Percentiles rank a stretch among this genome's conserved stretches.
These are phyloP conservation scores for Gentiana dahurica DNA, from an alignment of 257 asterid species.

Conservation along the genomic window DNA sequence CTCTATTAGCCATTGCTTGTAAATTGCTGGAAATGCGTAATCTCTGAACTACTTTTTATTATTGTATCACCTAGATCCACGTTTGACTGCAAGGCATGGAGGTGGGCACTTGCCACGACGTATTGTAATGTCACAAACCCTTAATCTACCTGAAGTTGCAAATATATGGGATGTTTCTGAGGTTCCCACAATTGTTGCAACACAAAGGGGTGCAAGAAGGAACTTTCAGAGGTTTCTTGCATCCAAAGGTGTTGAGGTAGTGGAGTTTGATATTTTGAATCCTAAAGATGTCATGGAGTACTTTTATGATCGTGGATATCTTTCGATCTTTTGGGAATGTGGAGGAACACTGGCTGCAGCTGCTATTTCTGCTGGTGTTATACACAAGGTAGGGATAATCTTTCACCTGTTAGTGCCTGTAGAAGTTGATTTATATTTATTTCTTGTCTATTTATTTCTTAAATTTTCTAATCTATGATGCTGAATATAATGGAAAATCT, in stretches of 20 bases:
- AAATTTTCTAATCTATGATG: too few relatives aligned
- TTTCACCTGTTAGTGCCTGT: too few relatives aligned
- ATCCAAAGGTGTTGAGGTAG: conserved; percentile 92
- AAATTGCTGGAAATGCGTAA: conserved; percentile 9
- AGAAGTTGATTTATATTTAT: too few relatives aligned
- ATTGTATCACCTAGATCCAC: conserved; percentile 65
- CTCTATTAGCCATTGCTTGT: conserved; percentile 21
- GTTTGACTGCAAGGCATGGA: conserved; percentile 88
- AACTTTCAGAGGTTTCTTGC: conserved; percentile 84
- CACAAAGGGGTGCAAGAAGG: conserved; percentile 92
- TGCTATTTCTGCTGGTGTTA: conserved; percentile 78
- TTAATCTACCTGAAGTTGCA: conserved; percentile 87
- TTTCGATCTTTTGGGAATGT: conserved; percentile 93
- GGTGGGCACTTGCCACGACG: conserved; percentile 92
- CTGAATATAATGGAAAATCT: too few relatives aligned
- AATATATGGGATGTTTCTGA: conserved; percentile 83
- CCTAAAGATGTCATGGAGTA: conserved; percentile 83
- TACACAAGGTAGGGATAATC: conserved; percentile 60
- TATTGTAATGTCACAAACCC: conserved; percentile 83
- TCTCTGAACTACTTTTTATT: conserved; percentile 13
- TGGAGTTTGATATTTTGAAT: conserved; percentile 81
- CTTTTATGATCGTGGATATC: conserved; percentile 87
- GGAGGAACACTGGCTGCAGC: conserved; percentile 97
- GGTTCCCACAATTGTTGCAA: conserved; percentile 76
- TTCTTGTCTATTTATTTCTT: too few relatives aligned